Evolutionary conservation across 306 rosid species (phyloP).

Genomic region (Fagus crenata): DNA sequence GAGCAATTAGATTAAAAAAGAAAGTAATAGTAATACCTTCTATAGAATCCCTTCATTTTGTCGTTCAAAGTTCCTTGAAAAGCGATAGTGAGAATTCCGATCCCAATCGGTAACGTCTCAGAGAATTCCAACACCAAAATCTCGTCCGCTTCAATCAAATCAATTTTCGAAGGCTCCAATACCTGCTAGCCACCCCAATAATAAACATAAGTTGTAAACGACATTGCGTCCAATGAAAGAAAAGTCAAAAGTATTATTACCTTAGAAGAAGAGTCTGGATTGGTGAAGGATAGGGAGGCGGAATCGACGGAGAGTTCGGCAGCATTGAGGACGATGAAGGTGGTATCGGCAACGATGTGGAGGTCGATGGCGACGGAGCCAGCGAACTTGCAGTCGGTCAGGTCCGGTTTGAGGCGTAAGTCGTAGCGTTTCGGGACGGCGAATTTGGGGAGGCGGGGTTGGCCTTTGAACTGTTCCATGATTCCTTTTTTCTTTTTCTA

Average conservation of each 20-base stretch:
- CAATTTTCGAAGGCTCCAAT: slow-evolving; percentile 60
- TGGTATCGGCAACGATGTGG: slow-evolving; percentile 60
- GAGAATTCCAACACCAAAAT: slow-evolving; percentile 81
- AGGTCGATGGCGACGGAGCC: slow-evolving; percentile 69
- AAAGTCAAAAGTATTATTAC: slow-evolving; percentile 22
- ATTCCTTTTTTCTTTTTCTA: too few relatives aligned
- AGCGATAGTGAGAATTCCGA: slow-evolving; percentile 58
- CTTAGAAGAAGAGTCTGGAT: slow-evolving; percentile 47
- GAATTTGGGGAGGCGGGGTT: slow-evolving; percentile 87
- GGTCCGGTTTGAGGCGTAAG: slow-evolving; percentile 72
- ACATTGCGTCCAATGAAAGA: not conserved
- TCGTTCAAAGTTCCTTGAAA: slow-evolving; percentile 84
- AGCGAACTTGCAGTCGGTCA: slow-evolving; percentile 57
- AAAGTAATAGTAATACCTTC: slow-evolving; percentile 45
- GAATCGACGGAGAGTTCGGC: slow-evolving; percentile 53
- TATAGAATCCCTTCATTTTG: slow-evolving; percentile 86
- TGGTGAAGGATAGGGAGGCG: slow-evolving; percentile 46
- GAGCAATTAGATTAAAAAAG: too few relatives aligned
- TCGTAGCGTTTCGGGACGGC: slow-evolving; percentile 80
- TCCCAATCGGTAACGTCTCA: slow-evolving; percentile 55
- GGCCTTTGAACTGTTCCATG: slow-evolving; percentile 87
- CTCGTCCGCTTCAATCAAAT: slow-evolving; percentile 59
- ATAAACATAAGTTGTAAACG: slow-evolving; percentile 20
- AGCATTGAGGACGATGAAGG: slow-evolving; percentile 78
- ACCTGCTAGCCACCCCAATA: slow-evolving; percentile 46